phyloP scores from a whole-genome alignment of 2,329 filamentous ascomycete genomes.

The Alternaria ethzedia region DNA sequence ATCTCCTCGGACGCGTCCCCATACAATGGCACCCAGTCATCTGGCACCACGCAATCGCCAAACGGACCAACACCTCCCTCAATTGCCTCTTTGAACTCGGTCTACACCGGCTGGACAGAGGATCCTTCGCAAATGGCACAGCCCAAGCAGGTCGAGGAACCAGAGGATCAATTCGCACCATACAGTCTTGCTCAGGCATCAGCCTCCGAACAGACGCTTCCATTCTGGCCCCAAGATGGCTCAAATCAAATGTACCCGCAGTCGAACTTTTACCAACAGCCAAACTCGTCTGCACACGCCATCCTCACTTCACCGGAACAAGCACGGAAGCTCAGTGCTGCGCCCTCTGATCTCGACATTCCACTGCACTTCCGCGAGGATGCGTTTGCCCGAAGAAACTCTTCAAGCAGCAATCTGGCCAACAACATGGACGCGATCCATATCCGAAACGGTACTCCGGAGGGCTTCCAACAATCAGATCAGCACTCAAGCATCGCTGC shows the following conservation, averaged over 20 bases:
- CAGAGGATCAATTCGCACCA: constrained; percentile 39
- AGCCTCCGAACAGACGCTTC: constrained; percentile 39
- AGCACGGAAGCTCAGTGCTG: constrained; percentile 36
- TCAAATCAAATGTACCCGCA: constrained; percentile 32
- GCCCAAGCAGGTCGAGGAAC: constrained; percentile 34
- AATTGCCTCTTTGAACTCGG: constrained; percentile 44
- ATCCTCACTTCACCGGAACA: constrained; percentile 44
- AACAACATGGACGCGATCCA: constrained; percentile 48
- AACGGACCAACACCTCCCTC: constrained; percentile 41
- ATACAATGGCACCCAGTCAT: constrained; percentile 43
- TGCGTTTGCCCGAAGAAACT: constrained; percentile 44
- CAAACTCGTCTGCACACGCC: constrained; percentile 45
- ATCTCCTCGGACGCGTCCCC: constrained; percentile 45
- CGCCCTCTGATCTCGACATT: constrained; percentile 40
- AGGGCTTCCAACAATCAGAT: constrained; percentile 46
- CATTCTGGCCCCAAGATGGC: constrained; percentile 36
- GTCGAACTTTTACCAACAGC: constrained; percentile 44
- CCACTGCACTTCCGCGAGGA: constrained; percentile 41
- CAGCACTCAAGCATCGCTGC: constrained; percentile 52
- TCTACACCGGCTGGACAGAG: constrained; percentile 48
- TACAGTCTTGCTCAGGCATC: constrained; percentile 41
- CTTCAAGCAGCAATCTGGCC: constrained; percentile 49
- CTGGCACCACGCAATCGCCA: constrained; percentile 40
- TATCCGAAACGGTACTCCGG: constrained; percentile 43
- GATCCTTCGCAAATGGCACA: constrained; percentile 30